A percentile compares a stretch with the other conserved stretches of the same genome.
Conservation (phyloP, 176 grass and related monocot species). For the Cenchrus americanus region DNA sequence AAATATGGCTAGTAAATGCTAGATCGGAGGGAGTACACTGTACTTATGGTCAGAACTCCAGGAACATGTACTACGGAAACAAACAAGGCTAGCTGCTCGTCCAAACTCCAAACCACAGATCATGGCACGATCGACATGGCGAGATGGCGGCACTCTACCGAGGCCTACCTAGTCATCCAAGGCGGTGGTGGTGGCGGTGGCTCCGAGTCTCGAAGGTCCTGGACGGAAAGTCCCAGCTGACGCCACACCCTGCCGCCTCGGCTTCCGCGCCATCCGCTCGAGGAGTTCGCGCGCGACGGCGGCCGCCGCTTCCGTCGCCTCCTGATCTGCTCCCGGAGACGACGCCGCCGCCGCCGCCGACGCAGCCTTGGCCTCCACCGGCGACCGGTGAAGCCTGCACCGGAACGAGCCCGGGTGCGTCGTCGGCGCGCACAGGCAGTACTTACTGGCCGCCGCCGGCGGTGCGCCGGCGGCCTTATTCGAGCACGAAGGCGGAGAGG, state of each 20-base stretch:
- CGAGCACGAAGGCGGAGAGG: slow-evolving; percentile 21
- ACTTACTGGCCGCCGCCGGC: background rate
- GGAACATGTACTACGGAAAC: background rate
- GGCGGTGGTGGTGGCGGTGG: slow-evolving; percentile 1
- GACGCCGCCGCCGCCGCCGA: background rate
- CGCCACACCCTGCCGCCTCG: background rate
- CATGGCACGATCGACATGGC: background rate
- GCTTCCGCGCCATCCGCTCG: slow-evolving; percentile 4
- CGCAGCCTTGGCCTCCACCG: background rate
- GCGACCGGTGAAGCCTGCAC: slow-evolving; percentile 64
- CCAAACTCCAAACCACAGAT: background rate
- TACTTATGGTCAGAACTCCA: background rate
- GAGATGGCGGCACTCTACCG: background rate
- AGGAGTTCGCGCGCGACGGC: slow-evolving; percentile 12
- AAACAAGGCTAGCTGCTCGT: background rate
- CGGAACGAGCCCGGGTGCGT: slow-evolving; percentile 78
- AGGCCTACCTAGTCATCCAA: background rate
- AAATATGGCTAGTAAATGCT: too few species aligned
- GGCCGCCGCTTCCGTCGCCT: background rate
- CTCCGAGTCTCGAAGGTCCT: slow-evolving; percentile 40
- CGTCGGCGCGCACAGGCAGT: slow-evolving; percentile 72
- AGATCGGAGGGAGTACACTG: background rate
- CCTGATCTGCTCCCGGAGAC: background rate
- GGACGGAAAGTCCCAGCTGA: slow-evolving; percentile 11
- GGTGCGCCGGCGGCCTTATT: background rate